Base-by-base conservation (phyloP, 805 yeast species). In the Teunomyces stri region DNA sequence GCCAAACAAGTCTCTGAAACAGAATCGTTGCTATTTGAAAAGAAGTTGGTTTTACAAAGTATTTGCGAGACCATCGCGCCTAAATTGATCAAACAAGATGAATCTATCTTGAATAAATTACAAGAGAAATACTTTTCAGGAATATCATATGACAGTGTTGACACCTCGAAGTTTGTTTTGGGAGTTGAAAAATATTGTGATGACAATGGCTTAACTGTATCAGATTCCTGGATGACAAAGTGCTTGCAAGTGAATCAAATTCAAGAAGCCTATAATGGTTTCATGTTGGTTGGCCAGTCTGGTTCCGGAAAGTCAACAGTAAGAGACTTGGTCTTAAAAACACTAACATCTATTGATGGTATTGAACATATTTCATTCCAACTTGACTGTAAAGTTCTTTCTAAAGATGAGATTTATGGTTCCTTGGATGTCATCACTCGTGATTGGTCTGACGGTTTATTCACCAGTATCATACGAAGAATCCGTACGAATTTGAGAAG, bases 401-500 rank as follows among this genome's bases (percentile, higher is more conserved):
- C 80, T 0, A 92, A 91, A 57, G 80, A 75, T 3, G 68, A 73
- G 0, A 64, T 92, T 1, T 88, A 78, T 60, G 98, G 98, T 1
- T 55, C 65, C 2, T 62, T 91, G 30, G 96, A 91, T 54, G 64
- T 76, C 1, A 75, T 88, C 0, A 90, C 97, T 0, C 69, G 96
- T 27, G 97, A 92, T 45, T 92, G 97, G 97, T 79, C 78, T 1
- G 98, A 92, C 65, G 98, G 98, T 5, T 59, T 91, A 7, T 76
- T 91, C 44, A 87, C 96, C 0, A 63, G 79, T 7, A 74, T 85
- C 6, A 57, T 92, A 37, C 70, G 98, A 51, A 72, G 70, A 44
- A 75, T 85, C 0, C 64, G 63, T 2, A 77, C 74, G 3, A 83
- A 83, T 51, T 53, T 78, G 12, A 68, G 86, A 38, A 89, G 89